Base-by-base conservation (phyloP, 805 yeast species). In the Candida sphagnicola region DNA sequence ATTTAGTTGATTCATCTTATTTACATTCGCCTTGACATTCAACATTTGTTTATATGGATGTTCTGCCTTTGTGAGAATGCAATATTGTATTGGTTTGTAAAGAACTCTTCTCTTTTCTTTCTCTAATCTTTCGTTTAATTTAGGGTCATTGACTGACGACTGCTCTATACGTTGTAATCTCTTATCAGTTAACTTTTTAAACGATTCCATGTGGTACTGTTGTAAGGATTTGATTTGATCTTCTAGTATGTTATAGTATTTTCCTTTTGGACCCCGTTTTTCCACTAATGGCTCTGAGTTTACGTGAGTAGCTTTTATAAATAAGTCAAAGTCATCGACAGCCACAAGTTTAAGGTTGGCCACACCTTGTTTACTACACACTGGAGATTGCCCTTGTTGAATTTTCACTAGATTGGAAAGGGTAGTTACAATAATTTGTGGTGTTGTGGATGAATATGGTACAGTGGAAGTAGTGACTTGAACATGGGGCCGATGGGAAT, bases 61-160 rank as follows among this genome's bases (percentile, higher is more conserved):
- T 16, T 48, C 47, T 12, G 46, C 29, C 5, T 42, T 44, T 8
- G 46, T 42, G 3, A 54, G 31, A 31, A 59, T 56, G 11, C 56
- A 52, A 36, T 39, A 52, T 34, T 58, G 63, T 10, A 54, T 46
- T 13, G 57, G 56, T 33, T 54, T 56, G 35, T 49, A 54, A 12
- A 52, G 42, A 18, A 41, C 26, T 13, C 31, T 36, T 17, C 26
- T 21, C 12, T 8, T 15, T 28, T 32, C 36, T 13, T 17, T 25
- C 14, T n/a, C 24, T 10, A 35, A 10, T 28, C 29, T 28, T 4
- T 34, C 25, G 8, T 37, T 13, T 28, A 43, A 28, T 11, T 28
- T 28, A 8, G 14, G 28, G 21, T 32, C 25, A 5, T 31, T 36
- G 11, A 6, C 6, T 21, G 13, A 12, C 16, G 31, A 28, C 16